Conservation (phyloP, 768 basidiomycete species). For the Amanita phalloides region DNA sequence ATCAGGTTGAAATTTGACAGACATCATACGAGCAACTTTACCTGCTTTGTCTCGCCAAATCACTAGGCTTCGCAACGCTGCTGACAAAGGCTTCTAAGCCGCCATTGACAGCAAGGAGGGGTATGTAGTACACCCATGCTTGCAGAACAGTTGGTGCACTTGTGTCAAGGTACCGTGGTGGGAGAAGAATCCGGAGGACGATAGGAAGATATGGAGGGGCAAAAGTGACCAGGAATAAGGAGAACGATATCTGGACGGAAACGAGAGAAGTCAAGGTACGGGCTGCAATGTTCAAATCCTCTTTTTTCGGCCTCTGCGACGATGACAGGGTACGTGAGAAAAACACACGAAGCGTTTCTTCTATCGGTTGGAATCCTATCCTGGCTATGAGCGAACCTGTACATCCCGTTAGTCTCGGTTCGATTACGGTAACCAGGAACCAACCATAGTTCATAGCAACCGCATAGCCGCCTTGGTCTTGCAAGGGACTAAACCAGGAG, state of each 20-base stretch:
- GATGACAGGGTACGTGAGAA: conserved; percentile 58
- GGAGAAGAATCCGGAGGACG: conserved; percentile 59
- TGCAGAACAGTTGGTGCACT: conserved; percentile 71
- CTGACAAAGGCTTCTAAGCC: conserved; percentile 86
- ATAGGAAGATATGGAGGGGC: conserved; percentile 67
- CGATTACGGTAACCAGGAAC: conserved; percentile 10
- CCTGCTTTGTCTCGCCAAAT: conserved; percentile 64
- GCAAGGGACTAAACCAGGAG: conserved; percentile 70
- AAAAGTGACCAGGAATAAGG: conserved; percentile 64
- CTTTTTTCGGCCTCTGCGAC: conserved; percentile 5
- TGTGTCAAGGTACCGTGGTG: conserved; percentile 55
- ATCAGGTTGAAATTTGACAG: neutral
- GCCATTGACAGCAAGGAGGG: conserved; percentile 84
- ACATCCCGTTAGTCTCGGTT: neutral
- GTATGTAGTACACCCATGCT: conserved; percentile 84
- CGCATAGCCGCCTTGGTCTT: conserved; percentile 92
- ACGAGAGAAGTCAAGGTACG: conserved; percentile 48
- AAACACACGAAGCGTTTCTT: conserved; percentile 84
- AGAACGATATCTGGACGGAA: conserved; percentile 53
- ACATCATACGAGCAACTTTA: conserved; percentile 13
- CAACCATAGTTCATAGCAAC: conserved; percentile 92
- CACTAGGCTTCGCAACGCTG: conserved; percentile 55
- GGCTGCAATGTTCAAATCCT: conserved; percentile 30
- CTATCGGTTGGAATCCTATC: conserved; percentile 90
- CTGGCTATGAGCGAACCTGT: conserved; percentile 87